phyloP scores from a whole-genome alignment of 805 yeast species.

The Kluyveromyces dobzhanskii region DNA sequence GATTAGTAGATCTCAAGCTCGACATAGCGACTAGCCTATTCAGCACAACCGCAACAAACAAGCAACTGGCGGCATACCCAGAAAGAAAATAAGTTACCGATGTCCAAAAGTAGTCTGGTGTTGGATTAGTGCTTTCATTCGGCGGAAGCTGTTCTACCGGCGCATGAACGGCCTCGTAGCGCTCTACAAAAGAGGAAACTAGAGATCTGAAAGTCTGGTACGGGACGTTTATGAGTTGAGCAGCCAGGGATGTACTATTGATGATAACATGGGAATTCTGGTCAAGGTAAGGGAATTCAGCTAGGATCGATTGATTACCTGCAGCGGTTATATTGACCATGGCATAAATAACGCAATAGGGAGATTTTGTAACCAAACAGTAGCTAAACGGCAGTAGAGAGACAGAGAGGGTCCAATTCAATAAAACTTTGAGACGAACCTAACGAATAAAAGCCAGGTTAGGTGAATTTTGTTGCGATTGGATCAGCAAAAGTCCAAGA shows the following conservation, averaged over 20 bases:
- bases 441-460: no score
- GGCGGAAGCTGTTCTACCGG: not conserved
- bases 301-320: slow-evolving; percentile 2
- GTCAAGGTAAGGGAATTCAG: slow-evolving; percentile 18
- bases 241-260: slow-evolving; percentile 4
- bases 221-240: slow-evolving; percentile 16
- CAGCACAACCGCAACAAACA: slow-evolving; percentile 48
- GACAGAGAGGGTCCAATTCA: no score
- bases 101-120: not conserved
- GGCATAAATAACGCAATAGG: no score
- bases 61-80: slow-evolving; percentile 44
- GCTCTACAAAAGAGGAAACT: slow-evolving; percentile 15
- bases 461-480: no score
- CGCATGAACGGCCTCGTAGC: slow-evolving; percentile 8
- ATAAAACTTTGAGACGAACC: no score
- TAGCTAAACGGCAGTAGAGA: no score
- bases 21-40: slow-evolving; percentile 56
- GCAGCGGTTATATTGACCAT: not conserved
- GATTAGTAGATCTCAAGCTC: slow-evolving; percentile 35
- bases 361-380: no score
- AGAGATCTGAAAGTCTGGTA: slow-evolving; percentile 15
- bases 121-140: not conserved
- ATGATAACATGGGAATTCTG: slow-evolving; percentile 15
- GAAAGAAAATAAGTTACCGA: slow-evolving; percentile 36
- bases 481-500: no score